These are phyloP conservation scores for Botryotinia narcissicola DNA, from an alignment of 2,329 filamentous ascomycete species.

Conservation along the genomic window DNA sequence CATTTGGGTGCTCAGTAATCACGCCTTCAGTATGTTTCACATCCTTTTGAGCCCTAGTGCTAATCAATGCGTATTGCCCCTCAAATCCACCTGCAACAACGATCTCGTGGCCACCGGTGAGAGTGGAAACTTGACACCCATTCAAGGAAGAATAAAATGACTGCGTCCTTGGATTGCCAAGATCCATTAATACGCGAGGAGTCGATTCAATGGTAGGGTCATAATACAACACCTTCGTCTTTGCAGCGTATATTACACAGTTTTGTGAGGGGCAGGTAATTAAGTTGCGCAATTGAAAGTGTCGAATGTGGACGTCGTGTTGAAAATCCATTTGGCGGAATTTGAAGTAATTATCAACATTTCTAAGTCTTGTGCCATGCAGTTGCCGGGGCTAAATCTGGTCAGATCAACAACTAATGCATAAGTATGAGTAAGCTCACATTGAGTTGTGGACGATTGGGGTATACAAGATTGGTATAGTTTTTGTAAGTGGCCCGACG, in stretches of 20 bases:
- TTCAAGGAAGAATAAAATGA: slow-evolving; percentile 25
- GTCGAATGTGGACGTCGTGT: slow-evolving; percentile 54
- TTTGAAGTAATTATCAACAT: slow-evolving; percentile 49
- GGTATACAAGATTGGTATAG: slow-evolving; percentile 52
- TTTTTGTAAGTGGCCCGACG: slow-evolving; percentile 54
- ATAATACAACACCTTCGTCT: slow-evolving; percentile 49
- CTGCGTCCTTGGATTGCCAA: slow-evolving; percentile 33
- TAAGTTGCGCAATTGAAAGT: slow-evolving; percentile 65
- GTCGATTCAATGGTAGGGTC: slow-evolving; percentile 43
- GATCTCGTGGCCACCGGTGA: slow-evolving; percentile 38
- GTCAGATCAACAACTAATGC: slow-evolving; percentile 9
- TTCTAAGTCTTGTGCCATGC: slow-evolving; percentile 24
- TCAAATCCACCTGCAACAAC: slow-evolving; percentile 43
- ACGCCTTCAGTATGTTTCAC: slow-evolving; percentile 40
- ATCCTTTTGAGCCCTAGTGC: slow-evolving; percentile 35
- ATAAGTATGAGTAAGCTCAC: slow-evolving; percentile 42
- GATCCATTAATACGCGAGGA: slow-evolving; percentile 31
- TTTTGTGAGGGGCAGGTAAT: slow-evolving; percentile 56
- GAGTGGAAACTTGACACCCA: slow-evolving; percentile 38
- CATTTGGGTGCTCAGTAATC: slow-evolving; percentile 51
- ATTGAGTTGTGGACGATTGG: slow-evolving; percentile 44
- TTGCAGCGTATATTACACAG: slow-evolving; percentile 56
- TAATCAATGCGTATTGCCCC: slow-evolving; percentile 42
- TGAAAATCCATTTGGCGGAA: slow-evolving; percentile 58
- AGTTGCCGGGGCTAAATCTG: slow-evolving; percentile 24